phyloP scores from a whole-genome alignment of 139 green algal genomes.

The Chlorella sp. region DNA sequence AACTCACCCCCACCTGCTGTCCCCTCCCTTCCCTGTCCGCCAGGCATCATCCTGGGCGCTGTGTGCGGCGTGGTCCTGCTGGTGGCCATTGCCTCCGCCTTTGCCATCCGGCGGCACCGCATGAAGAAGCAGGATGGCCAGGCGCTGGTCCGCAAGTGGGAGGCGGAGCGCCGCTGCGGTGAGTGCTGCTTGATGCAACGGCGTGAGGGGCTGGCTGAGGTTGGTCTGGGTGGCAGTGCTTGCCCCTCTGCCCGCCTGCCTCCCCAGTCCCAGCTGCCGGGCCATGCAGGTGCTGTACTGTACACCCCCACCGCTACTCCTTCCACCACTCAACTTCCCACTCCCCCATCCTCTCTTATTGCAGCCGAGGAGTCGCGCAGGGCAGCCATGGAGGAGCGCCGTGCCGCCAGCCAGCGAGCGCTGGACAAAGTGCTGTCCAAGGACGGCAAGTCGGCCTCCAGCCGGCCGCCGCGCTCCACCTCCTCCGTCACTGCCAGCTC shows the following conservation, averaged over 20 bases:
- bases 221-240: too few species aligned
- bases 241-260: too few species aligned
- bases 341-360: background rate
- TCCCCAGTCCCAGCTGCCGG: too few species aligned
- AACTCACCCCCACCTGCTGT: too few species aligned
- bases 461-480: background rate
- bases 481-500: background rate
- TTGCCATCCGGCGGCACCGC: background rate
- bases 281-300: too few species aligned
- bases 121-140: background rate
- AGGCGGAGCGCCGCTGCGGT: constrained; percentile 13
- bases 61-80: background rate
- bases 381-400: background rate
- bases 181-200: too few species aligned
- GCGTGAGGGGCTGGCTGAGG: too few species aligned
- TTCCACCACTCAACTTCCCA: background rate
- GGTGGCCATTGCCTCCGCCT: background rate
- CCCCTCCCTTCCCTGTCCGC: too few species aligned
- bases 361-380: constrained; percentile 21
- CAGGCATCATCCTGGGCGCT: background rate
- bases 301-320: background rate
- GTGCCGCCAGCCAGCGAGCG: background rate
- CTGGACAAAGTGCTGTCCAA: background rate
- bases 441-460: too few species aligned
- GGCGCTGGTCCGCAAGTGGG: constrained; percentile 8